phyloP scores from a whole-genome alignment of 805 yeast species.

The Nakazawaea siamensis region DNA sequence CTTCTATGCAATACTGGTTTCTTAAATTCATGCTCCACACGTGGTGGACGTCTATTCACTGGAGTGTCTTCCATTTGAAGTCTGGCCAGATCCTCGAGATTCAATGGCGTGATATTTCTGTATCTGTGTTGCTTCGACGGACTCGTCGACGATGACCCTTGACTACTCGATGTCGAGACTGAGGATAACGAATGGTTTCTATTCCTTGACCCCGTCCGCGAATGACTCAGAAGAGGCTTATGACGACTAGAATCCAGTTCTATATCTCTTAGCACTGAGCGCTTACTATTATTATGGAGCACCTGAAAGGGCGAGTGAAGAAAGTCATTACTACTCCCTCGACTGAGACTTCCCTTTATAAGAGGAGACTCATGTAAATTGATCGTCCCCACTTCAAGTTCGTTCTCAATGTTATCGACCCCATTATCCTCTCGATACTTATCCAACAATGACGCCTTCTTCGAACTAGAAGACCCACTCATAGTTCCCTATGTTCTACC shows the following conservation, averaged over 20 bases:
- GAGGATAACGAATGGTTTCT: constrained; percentile 2
- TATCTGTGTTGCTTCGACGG: constrained; percentile 1
- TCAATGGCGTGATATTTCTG: constrained; percentile 10
- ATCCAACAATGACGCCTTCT: constrained; percentile 3
- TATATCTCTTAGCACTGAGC: too few relatives aligned
- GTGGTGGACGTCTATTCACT: not conserved
- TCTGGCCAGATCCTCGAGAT: constrained; percentile 5
- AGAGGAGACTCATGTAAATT: constrained; percentile 4
- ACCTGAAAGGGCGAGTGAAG: constrained; percentile 7
- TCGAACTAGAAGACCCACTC: not conserved
- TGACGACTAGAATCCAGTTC: too few relatives aligned
- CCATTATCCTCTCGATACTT: constrained; percentile 3
- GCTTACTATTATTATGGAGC: not conserved
- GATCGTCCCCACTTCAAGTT: constrained; percentile 1
- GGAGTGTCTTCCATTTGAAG: constrained; percentile 9
- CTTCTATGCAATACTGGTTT: constrained; percentile 7
- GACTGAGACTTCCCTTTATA: too few relatives aligned
- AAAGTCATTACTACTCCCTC: constrained; percentile 2
- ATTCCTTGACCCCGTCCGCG: not conserved
- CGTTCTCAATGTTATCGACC: constrained; percentile 4
- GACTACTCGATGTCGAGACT: not conserved
- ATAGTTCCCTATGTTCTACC: too few relatives aligned
- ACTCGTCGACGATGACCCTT: not conserved
- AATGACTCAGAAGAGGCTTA: too few relatives aligned
- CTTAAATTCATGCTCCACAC: constrained; percentile 4